Conservation (phyloP, 495 filamentous ascomycete species). For the Astrothelium macrocarpum region DNA sequence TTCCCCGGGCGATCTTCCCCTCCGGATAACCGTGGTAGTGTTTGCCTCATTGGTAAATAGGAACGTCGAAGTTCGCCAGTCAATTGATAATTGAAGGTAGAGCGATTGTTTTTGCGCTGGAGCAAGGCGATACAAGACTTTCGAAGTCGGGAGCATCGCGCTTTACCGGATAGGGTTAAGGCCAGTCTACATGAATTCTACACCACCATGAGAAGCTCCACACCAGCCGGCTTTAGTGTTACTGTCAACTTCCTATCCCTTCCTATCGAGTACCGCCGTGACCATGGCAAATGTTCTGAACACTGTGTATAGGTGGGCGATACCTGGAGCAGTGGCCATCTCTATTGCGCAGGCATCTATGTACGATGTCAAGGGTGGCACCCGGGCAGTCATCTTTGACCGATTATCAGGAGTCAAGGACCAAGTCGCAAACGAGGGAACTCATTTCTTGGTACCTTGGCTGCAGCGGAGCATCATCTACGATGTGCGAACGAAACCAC, state of each 20-base stretch:
- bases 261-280: constrained; percentile 17
- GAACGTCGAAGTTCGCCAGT: background rate
- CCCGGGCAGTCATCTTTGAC: constrained; percentile 97
- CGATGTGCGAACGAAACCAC: constrained; percentile 94
- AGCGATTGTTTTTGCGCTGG: background rate
- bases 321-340: constrained; percentile 58
- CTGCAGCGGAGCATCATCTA: constrained; percentile 90
- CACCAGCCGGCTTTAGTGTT: constrained; percentile 13
- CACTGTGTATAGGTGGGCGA: constrained; percentile 56
- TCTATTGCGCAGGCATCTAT: constrained; percentile 62
- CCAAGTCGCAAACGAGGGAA: constrained; percentile 86
- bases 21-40: constrained; percentile 7
- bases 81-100: background rate
- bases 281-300: constrained; percentile 55
- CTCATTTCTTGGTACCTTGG: constrained; percentile 95
- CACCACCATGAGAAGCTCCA: background rate
- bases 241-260: constrained; percentile 8
- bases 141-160: background rate
- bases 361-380: constrained; percentile 94
- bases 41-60: background rate
- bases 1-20: constrained; percentile 32
- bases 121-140: background rate
- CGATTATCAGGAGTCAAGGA: constrained; percentile 86
- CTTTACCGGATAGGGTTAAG: background rate
- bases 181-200: background rate